Conservation (phyloP, 768 basidiomycete species). For the Phanerochaete carnosa region DNA sequence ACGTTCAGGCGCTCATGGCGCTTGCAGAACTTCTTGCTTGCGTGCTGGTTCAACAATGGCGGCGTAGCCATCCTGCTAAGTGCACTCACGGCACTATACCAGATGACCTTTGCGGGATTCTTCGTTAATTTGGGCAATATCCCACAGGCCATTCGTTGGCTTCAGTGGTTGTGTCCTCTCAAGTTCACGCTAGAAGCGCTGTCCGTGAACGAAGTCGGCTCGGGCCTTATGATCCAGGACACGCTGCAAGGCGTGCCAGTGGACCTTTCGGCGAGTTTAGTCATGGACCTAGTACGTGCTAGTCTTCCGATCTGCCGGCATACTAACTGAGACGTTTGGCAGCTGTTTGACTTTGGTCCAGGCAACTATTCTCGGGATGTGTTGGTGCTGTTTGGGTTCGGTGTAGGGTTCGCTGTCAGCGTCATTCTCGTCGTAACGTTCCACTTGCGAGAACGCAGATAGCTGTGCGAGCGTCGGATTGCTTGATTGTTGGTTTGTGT, state of each 20-base stretch:
- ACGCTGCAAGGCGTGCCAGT: conserved; percentile 79
- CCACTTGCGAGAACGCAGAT: conserved; percentile 75
- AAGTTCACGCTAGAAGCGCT: conserved; percentile 85
- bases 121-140: conserved; percentile 86
- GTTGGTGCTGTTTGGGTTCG: conserved; percentile 81
- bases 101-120: conserved; percentile 90
- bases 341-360: conserved; percentile 84
- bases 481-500: not conserved
- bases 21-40: conserved; percentile 86
- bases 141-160: conserved; percentile 89
- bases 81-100: conserved; percentile 69
- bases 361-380: conserved; percentile 90
- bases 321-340: not conserved
- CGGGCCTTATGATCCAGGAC: conserved; percentile 83
- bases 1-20: not conserved
- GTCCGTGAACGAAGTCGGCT: conserved; percentile 87
- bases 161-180: conserved; percentile 86
- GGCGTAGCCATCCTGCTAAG: conserved; percentile 90
- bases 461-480: not conserved
- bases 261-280: conserved; percentile 72
- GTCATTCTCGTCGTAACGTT: conserved; percentile 80
- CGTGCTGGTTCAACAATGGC: conserved; percentile 76
- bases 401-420: conserved; percentile 69
- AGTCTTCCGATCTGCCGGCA: not conserved
- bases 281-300: conserved; percentile 74